A percentile compares a stretch with the other conserved stretches of the same genome.
phyloP scores from a whole-genome alignment of 768 basidiomycete species.

The Leccinum sublutescens region DNA sequence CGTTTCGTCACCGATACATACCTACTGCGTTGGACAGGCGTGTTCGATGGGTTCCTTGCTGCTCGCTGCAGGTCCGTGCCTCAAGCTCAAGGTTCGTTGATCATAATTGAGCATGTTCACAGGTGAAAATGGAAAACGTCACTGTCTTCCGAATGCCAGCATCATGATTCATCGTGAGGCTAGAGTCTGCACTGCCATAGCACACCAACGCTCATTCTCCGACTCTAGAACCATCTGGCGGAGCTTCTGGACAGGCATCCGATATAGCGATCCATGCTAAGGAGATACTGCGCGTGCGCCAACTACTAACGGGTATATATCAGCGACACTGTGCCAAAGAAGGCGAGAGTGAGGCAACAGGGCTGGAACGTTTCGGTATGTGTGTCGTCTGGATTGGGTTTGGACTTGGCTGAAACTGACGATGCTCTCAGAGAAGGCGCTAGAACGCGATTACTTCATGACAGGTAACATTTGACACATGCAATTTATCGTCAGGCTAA shows the following conservation, averaged over 20 bases:
- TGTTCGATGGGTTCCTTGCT: conserved; percentile 96
- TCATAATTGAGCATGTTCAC: conserved; percentile 12
- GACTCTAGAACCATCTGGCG: conserved; percentile 86
- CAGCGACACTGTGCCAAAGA: conserved; percentile 75
- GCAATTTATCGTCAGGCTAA: conserved; percentile 20
- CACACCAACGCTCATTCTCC: conserved; percentile 11
- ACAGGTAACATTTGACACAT: conserved; percentile 51
- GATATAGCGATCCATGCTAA: conserved; percentile 98
- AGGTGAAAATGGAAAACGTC: conserved; percentile 87
- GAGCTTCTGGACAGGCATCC: conserved; percentile 91
- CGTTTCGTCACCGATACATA: conserved; percentile 92
- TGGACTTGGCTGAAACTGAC: conserved; percentile 17
- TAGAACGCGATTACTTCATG: conserved; percentile 97
- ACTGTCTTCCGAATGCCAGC: conserved; percentile 88
- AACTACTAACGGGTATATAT: conserved; percentile 84
- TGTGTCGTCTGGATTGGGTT: conserved; percentile 24
- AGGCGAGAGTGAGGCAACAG: conserved; percentile 62
- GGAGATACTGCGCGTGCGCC: conserved; percentile 89
- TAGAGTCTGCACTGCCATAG: background rate
- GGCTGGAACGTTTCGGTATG: conserved; percentile 77
- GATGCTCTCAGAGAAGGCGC: conserved; percentile 63
- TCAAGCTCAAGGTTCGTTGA: conserved; percentile 6
- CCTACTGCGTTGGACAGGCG: conserved; percentile 94
- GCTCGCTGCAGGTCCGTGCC: conserved; percentile 67
- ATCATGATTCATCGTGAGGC: conserved; percentile 97